phyloP scores from a whole-genome alignment of 371 early-diverging fungal genomes.

The Conidiobolus coronatus region DNA sequence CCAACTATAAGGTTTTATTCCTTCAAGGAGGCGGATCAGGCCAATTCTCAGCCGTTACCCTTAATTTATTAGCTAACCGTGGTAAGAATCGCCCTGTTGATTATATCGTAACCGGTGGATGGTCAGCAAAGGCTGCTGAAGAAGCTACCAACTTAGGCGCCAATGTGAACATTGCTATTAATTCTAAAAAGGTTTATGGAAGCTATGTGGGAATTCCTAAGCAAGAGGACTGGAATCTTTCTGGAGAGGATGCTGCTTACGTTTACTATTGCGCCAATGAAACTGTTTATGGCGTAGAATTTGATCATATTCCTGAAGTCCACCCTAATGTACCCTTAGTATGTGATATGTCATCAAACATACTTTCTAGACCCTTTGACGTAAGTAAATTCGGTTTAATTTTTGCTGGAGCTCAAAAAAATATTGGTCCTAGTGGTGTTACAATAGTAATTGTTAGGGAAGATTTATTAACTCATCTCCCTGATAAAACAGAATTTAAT shows the following conservation, averaged over 20 bases:
- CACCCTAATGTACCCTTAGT: slow-evolving; percentile 53
- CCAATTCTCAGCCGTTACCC: slow-evolving; percentile 71
- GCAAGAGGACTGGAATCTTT: slow-evolving; percentile 34
- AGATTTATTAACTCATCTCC: slow-evolving; percentile 36
- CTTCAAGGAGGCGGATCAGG: slow-evolving; percentile 91
- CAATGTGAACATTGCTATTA: slow-evolving; percentile 35
- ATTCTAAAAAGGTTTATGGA: slow-evolving; percentile 23
- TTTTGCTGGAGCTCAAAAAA: slow-evolving; percentile 94
- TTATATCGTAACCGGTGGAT: slow-evolving; percentile 80
- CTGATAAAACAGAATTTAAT: slow-evolving; percentile 8
- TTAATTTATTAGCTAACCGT: slow-evolving; percentile 61
- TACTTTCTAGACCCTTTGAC: slow-evolving; percentile 65
- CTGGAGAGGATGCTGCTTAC: slow-evolving; percentile 44
- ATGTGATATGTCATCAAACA: slow-evolving; percentile 88
- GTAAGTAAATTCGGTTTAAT: slow-evolving; percentile 65
- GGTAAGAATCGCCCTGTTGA: slow-evolving; percentile 31
- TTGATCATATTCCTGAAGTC: slow-evolving; percentile 24
- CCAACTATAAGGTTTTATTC: slow-evolving; percentile 68
- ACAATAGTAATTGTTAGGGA: slow-evolving; percentile 78
- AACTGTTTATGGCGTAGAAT: slow-evolving; percentile 90
- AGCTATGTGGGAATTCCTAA: slow-evolving; percentile 29
- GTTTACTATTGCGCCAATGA: slow-evolving; percentile 94
- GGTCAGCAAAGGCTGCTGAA: slow-evolving; percentile 73
- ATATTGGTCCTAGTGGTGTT: slow-evolving; percentile 88
- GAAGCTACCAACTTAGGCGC: slow-evolving; percentile 66